Evolutionary conservation across 2,329 filamentous ascomycete genomes (phyloP).

Genomic region (Raffaelea albimanens): DNA sequence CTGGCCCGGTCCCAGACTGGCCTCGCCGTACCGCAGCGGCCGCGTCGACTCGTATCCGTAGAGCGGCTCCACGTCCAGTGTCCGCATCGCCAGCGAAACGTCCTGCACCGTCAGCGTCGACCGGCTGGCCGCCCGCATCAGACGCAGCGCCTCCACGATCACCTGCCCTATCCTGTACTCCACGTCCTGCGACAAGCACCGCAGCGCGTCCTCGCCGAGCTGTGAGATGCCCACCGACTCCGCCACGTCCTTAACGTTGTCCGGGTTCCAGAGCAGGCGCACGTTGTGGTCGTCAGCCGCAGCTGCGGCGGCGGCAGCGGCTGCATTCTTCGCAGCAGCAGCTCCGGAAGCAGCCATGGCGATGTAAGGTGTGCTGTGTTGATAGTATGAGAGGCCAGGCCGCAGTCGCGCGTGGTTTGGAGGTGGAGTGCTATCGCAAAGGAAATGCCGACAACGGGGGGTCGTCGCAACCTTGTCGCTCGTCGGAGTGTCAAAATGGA

Average conservation of each 20-base stretch:
- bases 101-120: slow-evolving; percentile 85
- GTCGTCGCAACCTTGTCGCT: too few relatives aligned
- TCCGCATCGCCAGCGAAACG: slow-evolving; percentile 72
- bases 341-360: neutral
- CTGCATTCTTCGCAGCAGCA: neutral
- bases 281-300: slow-evolving; percentile 1
- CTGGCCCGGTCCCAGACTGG: slow-evolving; percentile 85
- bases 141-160: slow-evolving; percentile 85
- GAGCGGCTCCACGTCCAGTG: slow-evolving; percentile 86
- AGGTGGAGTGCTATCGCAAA: too few relatives aligned
- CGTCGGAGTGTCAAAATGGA: too few relatives aligned
- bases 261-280: slow-evolving; percentile 76
- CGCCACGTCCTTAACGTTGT: slow-evolving; percentile 91
- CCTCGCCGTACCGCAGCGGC: slow-evolving; percentile 84
- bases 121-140: slow-evolving; percentile 85
- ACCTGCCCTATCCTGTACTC: slow-evolving; percentile 93
- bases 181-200: slow-evolving; percentile 83
- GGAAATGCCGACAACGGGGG: too few relatives aligned
- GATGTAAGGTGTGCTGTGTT: too few relatives aligned
- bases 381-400: too few relatives aligned
- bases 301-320: too few relatives aligned
- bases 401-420: too few relatives aligned
- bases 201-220: slow-evolving; percentile 76
- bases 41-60: slow-evolving; percentile 94
- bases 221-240: slow-evolving; percentile 85